A percentile compares a stretch with the other conserved stretches of the same genome.
Evolutionary conservation across 192 early-diverging fungal species (phyloP).

Genomic region (Backusella tuberculispora): DNA sequence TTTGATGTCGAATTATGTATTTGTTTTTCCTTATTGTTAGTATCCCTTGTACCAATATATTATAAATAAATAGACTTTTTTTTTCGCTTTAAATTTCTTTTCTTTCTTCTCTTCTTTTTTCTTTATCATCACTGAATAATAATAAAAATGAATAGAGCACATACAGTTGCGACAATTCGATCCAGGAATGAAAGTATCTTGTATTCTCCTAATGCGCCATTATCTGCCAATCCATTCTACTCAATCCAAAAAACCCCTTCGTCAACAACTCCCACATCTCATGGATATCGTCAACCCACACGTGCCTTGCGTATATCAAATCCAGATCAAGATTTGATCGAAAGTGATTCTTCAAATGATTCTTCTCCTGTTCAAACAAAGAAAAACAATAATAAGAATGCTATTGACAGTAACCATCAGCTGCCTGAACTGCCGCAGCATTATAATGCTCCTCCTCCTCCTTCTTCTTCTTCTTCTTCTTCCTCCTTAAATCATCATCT

Average conservation of each 20-base stretch:
- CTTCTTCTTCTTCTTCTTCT: no score
- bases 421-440: no score
- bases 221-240: neutral
- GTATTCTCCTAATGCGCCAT: neutral
- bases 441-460: no score
- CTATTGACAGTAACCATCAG: neutral
- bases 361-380: neutral
- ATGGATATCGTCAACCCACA: neutral
- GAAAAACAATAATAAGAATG: neutral
- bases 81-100: neutral
- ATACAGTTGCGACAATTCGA: neutral
- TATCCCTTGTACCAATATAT: neutral
- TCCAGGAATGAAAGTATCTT: neutral
- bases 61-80: neutral
- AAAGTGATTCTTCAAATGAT: neutral
- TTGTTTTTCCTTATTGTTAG: neutral
- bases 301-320: neutral
- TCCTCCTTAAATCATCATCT: neutral
- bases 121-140: neutral
- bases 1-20: neutral
- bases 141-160: neutral
- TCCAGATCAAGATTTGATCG: conserved; percentile 2
- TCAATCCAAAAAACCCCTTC: neutral
- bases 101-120: neutral
- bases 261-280: neutral